Evolutionary conservation across 1,284 basidiomycete genomes (phyloP).

Genomic region (Leccinum pachyderme): DNA sequence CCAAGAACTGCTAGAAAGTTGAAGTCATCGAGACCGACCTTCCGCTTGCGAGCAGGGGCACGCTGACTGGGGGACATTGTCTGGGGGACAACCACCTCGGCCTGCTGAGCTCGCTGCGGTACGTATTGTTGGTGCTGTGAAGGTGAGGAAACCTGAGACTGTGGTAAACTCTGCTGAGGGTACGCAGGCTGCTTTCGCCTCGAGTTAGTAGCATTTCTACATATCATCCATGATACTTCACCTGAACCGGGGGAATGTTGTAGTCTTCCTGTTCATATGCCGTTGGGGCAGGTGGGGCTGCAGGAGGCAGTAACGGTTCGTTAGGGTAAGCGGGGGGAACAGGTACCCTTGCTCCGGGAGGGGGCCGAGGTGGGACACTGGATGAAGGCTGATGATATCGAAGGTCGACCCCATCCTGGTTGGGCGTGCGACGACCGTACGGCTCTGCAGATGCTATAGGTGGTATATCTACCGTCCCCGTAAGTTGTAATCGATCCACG

Average conservation of each 20-base stretch:
- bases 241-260: slow-evolving; percentile 23
- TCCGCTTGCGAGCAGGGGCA: slow-evolving; percentile 59
- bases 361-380: slow-evolving; percentile 40
- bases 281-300: slow-evolving; percentile 10
- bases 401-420: slow-evolving; percentile 31
- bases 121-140: slow-evolving; percentile 25
- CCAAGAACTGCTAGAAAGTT: slow-evolving; percentile 98
- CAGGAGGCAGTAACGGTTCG: slow-evolving; percentile 31
- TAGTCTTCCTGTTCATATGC: slow-evolving; percentile 35
- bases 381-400: slow-evolving; percentile 32
- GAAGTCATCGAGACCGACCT: slow-evolving; percentile 97
- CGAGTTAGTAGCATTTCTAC: slow-evolving; percentile 12
- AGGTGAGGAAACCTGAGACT: slow-evolving; percentile 15
- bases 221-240: slow-evolving; percentile 8
- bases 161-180: slow-evolving; percentile 19
- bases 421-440: slow-evolving; percentile 36
- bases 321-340: slow-evolving; percentile 37
- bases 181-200: slow-evolving; percentile 23
- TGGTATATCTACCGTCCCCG: slow-evolving; percentile 36
- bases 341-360: slow-evolving; percentile 46
- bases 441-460: slow-evolving; percentile 34
- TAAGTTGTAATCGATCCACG: slow-evolving; percentile 54
- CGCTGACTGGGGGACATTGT: slow-evolving; percentile 37
- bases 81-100: slow-evolving; percentile 24
- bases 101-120: slow-evolving; percentile 26